Evolutionary conservation across 2,329 filamentous ascomycete genomes (phyloP).

Genomic region (Neonectria hederae): DNA sequence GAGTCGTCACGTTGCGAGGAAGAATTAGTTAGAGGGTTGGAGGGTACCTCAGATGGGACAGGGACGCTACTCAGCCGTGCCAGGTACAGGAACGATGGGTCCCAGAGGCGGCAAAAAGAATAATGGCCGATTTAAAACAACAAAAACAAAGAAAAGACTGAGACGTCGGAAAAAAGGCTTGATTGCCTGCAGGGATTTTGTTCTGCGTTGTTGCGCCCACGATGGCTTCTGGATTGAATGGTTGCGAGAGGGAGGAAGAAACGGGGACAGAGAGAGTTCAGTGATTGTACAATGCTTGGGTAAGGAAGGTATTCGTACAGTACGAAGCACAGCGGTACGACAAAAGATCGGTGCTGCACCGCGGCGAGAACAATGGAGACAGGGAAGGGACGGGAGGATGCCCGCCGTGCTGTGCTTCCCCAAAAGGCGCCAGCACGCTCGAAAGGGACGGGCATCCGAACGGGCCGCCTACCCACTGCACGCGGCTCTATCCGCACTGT

Average conservation of each 20-base stretch:
- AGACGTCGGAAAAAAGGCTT: neutral
- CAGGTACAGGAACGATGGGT: neutral
- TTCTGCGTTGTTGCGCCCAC: neutral
- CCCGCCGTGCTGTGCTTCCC: neutral
- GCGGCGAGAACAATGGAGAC: neutral
- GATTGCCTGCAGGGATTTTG: neutral
- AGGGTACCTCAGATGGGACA: neutral
- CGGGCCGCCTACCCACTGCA: neutral
- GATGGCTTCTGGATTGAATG: constrained; percentile 6
- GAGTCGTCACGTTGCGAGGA: neutral
- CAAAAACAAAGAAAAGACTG: constrained; percentile 1
- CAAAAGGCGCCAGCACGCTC: neutral
- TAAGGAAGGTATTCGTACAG: neutral
- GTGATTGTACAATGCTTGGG: constrained; percentile 1
- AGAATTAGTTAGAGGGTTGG: constrained; percentile 1
- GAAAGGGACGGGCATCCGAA: constrained; percentile 1
- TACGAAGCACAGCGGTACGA: neutral
- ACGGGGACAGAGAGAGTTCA: neutral
- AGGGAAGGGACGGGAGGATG: neutral
- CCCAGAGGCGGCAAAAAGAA: neutral
- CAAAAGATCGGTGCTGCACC: too few relatives aligned
- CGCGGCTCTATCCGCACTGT: constrained; percentile 10
- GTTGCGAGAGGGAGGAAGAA: neutral
- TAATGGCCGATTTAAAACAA: neutral
- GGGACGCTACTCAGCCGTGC: neutral